Conservation (phyloP, 2,329 filamentous ascomycete genomes). For the Calonectria montana region DNA sequence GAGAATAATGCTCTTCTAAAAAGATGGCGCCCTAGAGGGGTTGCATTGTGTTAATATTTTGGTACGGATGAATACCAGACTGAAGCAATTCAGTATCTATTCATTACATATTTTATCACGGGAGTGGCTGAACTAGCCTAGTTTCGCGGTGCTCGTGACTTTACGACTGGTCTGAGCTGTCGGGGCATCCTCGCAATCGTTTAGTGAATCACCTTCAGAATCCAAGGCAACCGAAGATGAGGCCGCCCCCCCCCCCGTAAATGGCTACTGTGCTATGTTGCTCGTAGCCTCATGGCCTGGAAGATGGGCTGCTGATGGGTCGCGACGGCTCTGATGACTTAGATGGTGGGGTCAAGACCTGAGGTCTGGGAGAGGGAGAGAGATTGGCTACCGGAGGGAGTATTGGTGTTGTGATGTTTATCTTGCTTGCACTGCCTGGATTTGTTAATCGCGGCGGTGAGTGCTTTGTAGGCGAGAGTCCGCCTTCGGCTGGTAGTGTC, state of each 20-base stretch:
- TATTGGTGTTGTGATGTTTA: slow-evolving; percentile 54
- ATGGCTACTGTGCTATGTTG: no score
- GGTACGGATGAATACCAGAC: slow-evolving; percentile 22
- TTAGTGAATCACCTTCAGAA: slow-evolving; percentile 7
- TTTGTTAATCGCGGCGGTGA: slow-evolving; percentile 55
- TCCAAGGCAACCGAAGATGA: slow-evolving; percentile 3
- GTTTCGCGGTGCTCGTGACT: slow-evolving; percentile 12
- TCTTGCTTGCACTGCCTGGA: slow-evolving; percentile 42
- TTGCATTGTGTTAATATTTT: slow-evolving; percentile 22
- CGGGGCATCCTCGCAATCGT: not conserved
- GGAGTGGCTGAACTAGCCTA: slow-evolving; percentile 18
- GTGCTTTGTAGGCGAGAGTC: slow-evolving; percentile 64
- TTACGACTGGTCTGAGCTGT: slow-evolving; percentile 3
- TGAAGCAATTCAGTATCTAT: slow-evolving; percentile 12
- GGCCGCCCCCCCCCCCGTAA: not conserved
- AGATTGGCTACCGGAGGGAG: slow-evolving; percentile 69
- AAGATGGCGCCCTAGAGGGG: slow-evolving; percentile 23
- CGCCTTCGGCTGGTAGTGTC: slow-evolving; percentile 57
- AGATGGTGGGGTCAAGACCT: slow-evolving; percentile 70
- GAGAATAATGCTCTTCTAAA: slow-evolving; percentile 13
- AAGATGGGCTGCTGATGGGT: slow-evolving; percentile 28
- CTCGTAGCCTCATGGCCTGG: slow-evolving; percentile 3
- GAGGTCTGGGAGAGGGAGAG: slow-evolving; percentile 66
- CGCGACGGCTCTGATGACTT: slow-evolving; percentile 52
- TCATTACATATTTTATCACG: slow-evolving; percentile 15